Evolutionary conservation across 2,329 filamentous ascomycete species (phyloP).

Genomic region (Fonsecaea pedrosoi): DNA sequence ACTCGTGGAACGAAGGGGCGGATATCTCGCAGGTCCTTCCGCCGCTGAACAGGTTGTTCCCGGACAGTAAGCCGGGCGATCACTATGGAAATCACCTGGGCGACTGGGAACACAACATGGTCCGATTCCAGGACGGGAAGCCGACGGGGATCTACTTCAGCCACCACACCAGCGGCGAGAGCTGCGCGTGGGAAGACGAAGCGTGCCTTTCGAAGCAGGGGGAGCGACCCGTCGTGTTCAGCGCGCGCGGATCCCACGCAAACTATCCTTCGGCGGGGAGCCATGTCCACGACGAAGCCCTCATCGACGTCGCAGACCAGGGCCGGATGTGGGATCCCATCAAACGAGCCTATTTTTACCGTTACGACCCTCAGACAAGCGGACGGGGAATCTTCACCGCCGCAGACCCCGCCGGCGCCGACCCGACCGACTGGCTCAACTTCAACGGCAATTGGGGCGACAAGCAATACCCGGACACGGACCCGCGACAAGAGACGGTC

Average conservation of each 20-base stretch:
- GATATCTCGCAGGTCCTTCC: conserved; percentile 74
- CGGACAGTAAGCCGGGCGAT: conserved; percentile 56
- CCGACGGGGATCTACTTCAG: conserved; percentile 71
- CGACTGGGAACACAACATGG: conserved; percentile 95
- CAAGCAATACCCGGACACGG: conserved; percentile 81
- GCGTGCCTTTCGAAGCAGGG: conserved; percentile 27
- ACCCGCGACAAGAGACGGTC: conserved; percentile 74
- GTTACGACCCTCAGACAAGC: conserved; percentile 71
- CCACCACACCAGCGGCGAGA: conserved; percentile 68
- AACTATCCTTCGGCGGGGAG: conserved; percentile 72
- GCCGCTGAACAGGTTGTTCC: conserved; percentile 31
- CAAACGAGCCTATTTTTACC: conserved; percentile 79
- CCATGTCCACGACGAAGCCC: conserved; percentile 81
- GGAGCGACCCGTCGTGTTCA: conserved; percentile 75
- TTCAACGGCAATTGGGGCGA: conserved; percentile 91
- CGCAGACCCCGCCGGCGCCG: conserved; percentile 66
- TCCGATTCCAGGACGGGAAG: conserved; percentile 84
- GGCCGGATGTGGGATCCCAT: conserved; percentile 88
- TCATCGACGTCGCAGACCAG: conserved; percentile 59
- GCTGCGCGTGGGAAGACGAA: conserved; percentile 62
- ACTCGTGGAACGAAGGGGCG: conserved; percentile 95
- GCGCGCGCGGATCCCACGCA: conserved; percentile 92
- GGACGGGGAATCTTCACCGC: conserved; percentile 45
- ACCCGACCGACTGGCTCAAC: conserved; percentile 87
- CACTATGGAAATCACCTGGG: conserved; percentile 96